Evolutionary conservation across 2,329 filamentous ascomycete species (phyloP), one percentile per base, ranked within the genome.

Genomic region (Aspergillus japonicus): DNA sequence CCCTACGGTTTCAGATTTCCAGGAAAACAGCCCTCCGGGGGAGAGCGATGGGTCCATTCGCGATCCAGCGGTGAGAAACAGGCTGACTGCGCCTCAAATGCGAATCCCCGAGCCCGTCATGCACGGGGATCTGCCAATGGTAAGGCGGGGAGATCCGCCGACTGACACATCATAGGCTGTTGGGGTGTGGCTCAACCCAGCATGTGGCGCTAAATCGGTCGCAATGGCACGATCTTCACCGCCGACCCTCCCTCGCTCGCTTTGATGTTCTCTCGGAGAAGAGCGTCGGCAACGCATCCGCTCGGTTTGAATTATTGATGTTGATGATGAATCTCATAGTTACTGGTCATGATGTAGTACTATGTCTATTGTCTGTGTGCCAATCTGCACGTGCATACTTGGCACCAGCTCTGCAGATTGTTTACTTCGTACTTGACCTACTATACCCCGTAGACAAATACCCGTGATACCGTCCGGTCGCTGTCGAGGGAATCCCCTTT

Each of bases 81-180:
- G 55, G 56, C 35, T n/a, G 39, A 49, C 66, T 66, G 64, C 62
- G 66, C 66, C 66, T 62, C 62, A 55, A 35, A 51, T 54, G 35
- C 47, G 16, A 39, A 33, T 57, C 59, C 54, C 57, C 23, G 53
- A 14, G 21, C 49, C 54, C 48, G 42, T 62, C 61, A 61, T 55
- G 53, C 24, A 48, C 44, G 19, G 35, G 26, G 57, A 61, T 64
- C 61, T 65, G 29, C 65, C 64, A 67, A 67, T 67, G 54, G 59
- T 44, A 59, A 33, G 10, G 23, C 57, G 54, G 61, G 53, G 55
- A 60, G 61, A 64, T 65, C 64, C 65, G 61, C 64, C 56, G 48
- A 33, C 52, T 58, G 47, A 49, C 58, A 60, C 55, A 56, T 58
- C 53, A 66, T 66, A 61, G 61, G 65, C 54, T 63, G 16, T 50